phyloP scores from a whole-genome alignment of 2,329 filamentous ascomycete species.

The Ophiobolus disseminans region DNA sequence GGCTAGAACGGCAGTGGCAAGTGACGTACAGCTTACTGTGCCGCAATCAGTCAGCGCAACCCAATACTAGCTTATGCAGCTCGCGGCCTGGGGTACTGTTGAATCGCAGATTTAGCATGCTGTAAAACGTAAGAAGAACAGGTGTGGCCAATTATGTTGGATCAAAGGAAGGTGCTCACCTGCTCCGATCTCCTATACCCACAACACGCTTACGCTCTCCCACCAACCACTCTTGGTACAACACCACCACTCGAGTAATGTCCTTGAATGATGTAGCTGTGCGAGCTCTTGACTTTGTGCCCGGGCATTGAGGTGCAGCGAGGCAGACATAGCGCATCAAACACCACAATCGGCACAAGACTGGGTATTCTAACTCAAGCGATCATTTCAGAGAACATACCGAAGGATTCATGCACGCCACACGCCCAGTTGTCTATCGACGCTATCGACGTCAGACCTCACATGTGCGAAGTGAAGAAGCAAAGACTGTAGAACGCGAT shows the following conservation, averaged over 20 bases:
- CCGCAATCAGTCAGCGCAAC: slow-evolving; percentile 5
- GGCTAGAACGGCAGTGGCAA: slow-evolving; percentile 1
- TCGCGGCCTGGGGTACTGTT: neutral
- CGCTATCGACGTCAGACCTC: neutral
- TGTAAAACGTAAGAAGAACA: neutral
- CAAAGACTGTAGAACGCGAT: neutral
- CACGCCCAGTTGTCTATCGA: neutral
- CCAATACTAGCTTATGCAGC: neutral
- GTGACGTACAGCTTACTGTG: slow-evolving; percentile 5
- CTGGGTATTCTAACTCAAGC: neutral
- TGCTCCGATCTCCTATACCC: no score
- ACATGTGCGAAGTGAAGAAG: neutral
- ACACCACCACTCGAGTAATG: neutral
- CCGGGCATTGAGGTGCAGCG: neutral
- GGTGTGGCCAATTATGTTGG: neutral
- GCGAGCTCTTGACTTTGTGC: neutral
- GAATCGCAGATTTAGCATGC: neutral
- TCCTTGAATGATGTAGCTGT: neutral
- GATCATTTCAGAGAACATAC: neutral
- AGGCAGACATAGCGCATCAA: neutral
- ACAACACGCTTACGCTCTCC: neutral
- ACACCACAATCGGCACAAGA: neutral
- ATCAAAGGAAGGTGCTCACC: neutral
- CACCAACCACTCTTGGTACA: neutral
- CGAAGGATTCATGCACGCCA: neutral